A percentile compares a stretch with the other conserved stretches of the same genome.
These are phyloP conservation scores for Flagelloscypha sp. DNA, from an alignment of 768 basidiomycete species.

Conservation along the genomic window DNA sequence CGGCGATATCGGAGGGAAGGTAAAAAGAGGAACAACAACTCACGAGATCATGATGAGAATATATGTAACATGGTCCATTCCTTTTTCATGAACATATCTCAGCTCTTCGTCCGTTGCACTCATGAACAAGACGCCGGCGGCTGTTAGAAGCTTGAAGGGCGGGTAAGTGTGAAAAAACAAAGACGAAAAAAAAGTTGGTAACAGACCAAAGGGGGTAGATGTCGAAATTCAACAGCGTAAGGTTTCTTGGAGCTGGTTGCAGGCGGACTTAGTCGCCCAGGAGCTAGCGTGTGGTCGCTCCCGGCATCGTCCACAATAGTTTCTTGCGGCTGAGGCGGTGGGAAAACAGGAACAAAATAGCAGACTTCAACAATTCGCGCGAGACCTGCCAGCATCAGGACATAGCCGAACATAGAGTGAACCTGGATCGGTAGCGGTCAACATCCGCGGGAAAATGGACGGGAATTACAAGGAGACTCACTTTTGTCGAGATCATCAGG, in stretches of 20 bases:
- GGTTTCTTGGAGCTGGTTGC: constrained; percentile 5
- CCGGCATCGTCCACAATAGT: constrained; percentile 37
- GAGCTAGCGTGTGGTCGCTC: constrained; percentile 63
- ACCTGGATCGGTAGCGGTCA: constrained; percentile 37
- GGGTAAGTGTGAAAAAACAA: constrained; percentile 5
- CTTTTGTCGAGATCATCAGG: constrained; percentile 77
- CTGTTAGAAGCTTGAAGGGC: constrained; percentile 52
- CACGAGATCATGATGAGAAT: constrained; percentile 78
- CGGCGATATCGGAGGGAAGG: constrained; percentile 1
- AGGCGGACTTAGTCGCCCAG: constrained; percentile 15
- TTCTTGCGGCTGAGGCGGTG: constrained; percentile 19
- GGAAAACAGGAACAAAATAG: constrained; percentile 50
- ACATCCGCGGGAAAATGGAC: neutral
- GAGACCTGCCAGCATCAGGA: constrained; percentile 76
- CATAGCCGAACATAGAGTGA: constrained; percentile 77
- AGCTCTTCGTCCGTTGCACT: constrained; percentile 92
- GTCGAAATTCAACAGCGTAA: constrained; percentile 46
- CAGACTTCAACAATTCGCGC: constrained; percentile 79
- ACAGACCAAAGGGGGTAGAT: constrained; percentile 84
- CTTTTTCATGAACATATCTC: constrained; percentile 52
- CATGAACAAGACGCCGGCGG: constrained; percentile 80
- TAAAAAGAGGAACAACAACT: constrained; percentile 9
- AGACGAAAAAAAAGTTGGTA: constrained; percentile 1
- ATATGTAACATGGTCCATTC: constrained; percentile 91
- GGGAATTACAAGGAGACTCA: constrained; percentile 17